phyloP scores from a whole-genome alignment of 2,329 filamentous ascomycete species.

The Mycocentrospora acerina region DNA sequence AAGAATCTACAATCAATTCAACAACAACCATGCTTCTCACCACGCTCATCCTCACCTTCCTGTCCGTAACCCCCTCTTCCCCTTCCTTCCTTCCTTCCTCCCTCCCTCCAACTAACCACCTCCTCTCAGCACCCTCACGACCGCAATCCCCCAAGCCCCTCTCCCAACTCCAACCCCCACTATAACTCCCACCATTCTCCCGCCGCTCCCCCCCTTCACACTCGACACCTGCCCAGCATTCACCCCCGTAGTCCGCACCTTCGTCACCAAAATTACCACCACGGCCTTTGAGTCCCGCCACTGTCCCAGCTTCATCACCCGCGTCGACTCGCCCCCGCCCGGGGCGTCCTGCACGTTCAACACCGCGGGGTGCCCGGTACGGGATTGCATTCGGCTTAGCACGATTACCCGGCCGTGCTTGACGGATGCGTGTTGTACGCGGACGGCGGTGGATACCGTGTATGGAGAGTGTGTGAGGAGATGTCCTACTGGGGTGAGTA shows the following conservation, averaged over 20 bases:
- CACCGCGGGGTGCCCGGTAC: slow-evolving; percentile 9
- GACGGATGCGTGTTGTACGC: slow-evolving; percentile 15
- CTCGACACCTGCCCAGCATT: slow-evolving; percentile 14
- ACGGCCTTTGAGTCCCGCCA: slow-evolving; percentile 6
- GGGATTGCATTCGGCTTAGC: slow-evolving; percentile 8
- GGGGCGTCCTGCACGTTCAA: slow-evolving; percentile 17
- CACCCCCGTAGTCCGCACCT: slow-evolving; percentile 8
- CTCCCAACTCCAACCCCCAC: background rate
- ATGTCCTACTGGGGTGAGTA: slow-evolving; percentile 10
- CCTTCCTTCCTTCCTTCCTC: background rate
- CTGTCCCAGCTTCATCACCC: slow-evolving; percentile 17
- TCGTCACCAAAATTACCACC: slow-evolving; percentile 8
- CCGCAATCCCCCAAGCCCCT: background rate
- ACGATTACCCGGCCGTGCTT: slow-evolving; percentile 19
- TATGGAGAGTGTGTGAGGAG: slow-evolving; percentile 13
- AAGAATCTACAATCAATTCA: too few relatives aligned
- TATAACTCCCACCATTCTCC: background rate
- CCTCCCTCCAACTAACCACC: background rate
- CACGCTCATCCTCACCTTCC: background rate
- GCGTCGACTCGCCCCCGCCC: slow-evolving; percentile 15
- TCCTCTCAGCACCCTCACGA: slow-evolving; percentile 4
- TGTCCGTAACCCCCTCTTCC: background rate
- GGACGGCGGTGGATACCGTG: slow-evolving; percentile 16
- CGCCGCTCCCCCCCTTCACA: slow-evolving; percentile 5
- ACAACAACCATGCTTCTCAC: background rate